Base-by-base conservation (phyloP, 345 rosid species). In the Noccaea caerulescens region DNA sequence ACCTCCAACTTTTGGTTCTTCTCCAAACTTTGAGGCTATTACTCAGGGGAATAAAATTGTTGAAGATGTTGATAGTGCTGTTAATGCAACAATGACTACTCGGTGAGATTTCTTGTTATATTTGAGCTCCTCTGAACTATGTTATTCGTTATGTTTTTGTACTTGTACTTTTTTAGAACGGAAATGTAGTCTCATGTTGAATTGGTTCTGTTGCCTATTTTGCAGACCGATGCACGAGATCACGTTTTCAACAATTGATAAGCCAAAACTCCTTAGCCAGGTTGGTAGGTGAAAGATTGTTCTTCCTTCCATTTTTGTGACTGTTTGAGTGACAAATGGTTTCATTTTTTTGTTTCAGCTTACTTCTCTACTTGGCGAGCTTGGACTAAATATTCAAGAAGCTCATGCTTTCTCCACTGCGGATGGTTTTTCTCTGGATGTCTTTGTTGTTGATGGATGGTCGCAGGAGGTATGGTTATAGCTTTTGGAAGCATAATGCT, bases 401-500 rank as follows among this genome's bases (percentile, higher is more conserved):
- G 98, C 99, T 68, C 98, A 89, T 82, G 99, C 91, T 14, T 91
- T 94, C 80, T 91, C 98, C 36, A 94, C 96, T 23, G 87, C 45
- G 13, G 98, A 94, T 83, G 99, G 99, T 55, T 94, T 81, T 83
- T 94, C 97, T 52, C 75, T 89, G 45, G 99, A 89, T 70, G 93
- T 91, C 63, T 91, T 94, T 84, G 96, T 94, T 42, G 98, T 94
- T 82, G 93, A 89, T 79, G 98, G 99, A 66, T 94, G 96, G 97
- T 85, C 81, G 4, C 81, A 80, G 72, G 96, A 91, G 96, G 96
- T 91, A 84, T 27, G 62, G 49, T 71, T 47, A 43, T 72, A 39
- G 66, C 34, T 55, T 32, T 59, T 41, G 50, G 41, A 54, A 72
- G 58, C 33, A 44, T 54, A 36, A 32, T 33, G 39, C 18, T 63